Conservation (phyloP, 345 rosid species). For the Salix koriyanagi region DNA sequence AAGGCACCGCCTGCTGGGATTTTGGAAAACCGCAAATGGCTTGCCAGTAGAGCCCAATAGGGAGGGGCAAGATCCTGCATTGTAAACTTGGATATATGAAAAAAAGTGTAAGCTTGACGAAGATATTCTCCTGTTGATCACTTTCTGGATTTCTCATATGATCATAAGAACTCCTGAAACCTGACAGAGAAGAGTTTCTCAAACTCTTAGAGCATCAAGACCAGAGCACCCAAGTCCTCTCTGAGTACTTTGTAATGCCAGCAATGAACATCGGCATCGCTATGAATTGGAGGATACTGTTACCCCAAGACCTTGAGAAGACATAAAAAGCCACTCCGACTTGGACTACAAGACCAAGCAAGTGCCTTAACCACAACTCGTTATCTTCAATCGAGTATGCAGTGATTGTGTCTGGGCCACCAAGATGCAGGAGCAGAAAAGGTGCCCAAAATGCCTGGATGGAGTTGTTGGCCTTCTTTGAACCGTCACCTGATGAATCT, state of each 20-base stretch:
- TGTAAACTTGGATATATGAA: neutral
- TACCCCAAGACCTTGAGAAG: too few species aligned
- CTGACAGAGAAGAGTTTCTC: neutral
- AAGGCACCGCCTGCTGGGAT: conserved; percentile 19
- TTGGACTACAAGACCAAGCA: neutral
- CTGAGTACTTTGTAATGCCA: neutral
- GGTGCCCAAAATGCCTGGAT: conserved; percentile 2
- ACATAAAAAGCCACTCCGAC: neutral
- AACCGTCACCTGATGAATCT: neutral
- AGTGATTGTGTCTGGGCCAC: conserved; percentile 5
- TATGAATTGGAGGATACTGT: neutral
- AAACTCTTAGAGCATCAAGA: neutral
- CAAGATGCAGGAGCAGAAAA: neutral
- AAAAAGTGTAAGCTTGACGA: neutral
- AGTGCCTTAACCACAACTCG: neutral
- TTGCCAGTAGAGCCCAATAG: neutral
- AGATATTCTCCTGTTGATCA: too few species aligned
- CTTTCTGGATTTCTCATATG: too few species aligned
- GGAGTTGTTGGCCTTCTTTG: neutral
- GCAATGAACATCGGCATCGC: neutral
- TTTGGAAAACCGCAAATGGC: neutral
- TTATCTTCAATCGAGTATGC: neutral
- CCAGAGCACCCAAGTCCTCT: neutral
- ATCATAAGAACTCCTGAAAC: neutral
- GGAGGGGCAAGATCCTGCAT: neutral